These are phyloP conservation scores for Fusarium haematococcum DNA, from an alignment of 2,329 filamentous ascomycete genomes.

Conservation along the genomic window DNA sequence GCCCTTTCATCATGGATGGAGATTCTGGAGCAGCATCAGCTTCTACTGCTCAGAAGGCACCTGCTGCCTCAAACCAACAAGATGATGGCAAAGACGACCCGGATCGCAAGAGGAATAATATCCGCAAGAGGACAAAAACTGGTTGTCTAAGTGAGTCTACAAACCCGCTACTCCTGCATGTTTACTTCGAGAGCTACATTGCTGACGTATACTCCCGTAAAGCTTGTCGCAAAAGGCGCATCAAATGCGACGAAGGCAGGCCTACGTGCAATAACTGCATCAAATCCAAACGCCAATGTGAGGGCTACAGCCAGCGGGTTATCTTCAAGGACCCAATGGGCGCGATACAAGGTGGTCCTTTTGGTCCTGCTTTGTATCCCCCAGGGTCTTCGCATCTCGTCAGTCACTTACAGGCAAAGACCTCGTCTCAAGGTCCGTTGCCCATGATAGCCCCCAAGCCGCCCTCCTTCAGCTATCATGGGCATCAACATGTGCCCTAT, in stretches of 20 bases:
- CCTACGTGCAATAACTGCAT: slow-evolving; percentile 86
- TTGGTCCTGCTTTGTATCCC: slow-evolving; percentile 57
- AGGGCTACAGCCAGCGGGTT: slow-evolving; percentile 85
- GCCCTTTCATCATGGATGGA: slow-evolving; percentile 33
- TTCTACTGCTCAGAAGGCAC: slow-evolving; percentile 38
- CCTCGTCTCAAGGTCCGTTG: slow-evolving; percentile 53
- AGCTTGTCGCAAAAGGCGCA: slow-evolving; percentile 94
- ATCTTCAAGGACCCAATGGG: slow-evolving; percentile 78
- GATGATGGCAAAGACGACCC: slow-evolving; percentile 55
- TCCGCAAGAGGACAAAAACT: slow-evolving; percentile 85
- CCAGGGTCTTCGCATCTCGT: slow-evolving; percentile 50
- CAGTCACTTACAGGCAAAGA: slow-evolving; percentile 50
- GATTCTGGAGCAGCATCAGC: slow-evolving; percentile 22
- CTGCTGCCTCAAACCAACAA: slow-evolving; percentile 49
- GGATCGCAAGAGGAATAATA: slow-evolving; percentile 60
- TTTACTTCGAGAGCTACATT: slow-evolving; percentile 4
- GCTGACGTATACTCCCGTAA: slow-evolving; percentile 40
- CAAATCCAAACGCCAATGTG: slow-evolving; percentile 86
- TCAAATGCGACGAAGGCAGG: slow-evolving; percentile 95
- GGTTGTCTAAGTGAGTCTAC: slow-evolving; percentile 82
- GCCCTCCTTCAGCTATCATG: slow-evolving; percentile 48
- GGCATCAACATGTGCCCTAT: slow-evolving; percentile 32
- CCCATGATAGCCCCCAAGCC: slow-evolving; percentile 65
- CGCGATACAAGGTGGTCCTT: slow-evolving; percentile 58
- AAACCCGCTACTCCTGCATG: background rate